These are phyloP conservation scores for Emergomyces africanus DNA, from an alignment of 2,329 filamentous ascomycete genomes.

Conservation along the genomic window DNA sequence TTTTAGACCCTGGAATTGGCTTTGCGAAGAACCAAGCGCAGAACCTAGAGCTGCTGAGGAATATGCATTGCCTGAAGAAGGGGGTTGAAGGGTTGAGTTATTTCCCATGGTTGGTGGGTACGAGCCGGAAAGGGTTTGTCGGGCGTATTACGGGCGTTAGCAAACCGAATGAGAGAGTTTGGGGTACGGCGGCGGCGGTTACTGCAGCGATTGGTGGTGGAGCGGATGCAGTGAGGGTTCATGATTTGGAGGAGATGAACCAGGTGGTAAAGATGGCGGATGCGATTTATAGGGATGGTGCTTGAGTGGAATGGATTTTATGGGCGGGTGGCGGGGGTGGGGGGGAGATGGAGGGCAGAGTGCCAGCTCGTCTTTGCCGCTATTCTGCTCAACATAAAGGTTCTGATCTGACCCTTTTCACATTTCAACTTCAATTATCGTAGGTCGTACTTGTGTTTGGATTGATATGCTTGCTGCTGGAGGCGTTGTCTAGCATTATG, in stretches of 20 bases:
- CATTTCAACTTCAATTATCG: background rate
- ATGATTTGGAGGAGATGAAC: conserved; percentile 79
- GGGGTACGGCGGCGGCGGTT: conserved; percentile 82
- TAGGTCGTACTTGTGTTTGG: background rate
- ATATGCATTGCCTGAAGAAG: conserved; percentile 33
- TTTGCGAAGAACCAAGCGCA: conserved; percentile 78
- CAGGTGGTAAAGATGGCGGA: conserved; percentile 79
- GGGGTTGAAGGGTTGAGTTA: conserved; percentile 31
- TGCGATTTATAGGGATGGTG: conserved; percentile 41
- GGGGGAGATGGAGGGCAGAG: no score
- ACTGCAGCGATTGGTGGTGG: conserved; percentile 75
- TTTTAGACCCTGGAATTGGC: conserved; percentile 85
- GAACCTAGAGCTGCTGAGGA: conserved; percentile 66
- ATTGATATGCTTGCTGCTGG: background rate
- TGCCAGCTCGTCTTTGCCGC: no score
- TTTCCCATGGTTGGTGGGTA: conserved; percentile 81
- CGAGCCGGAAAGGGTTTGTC: conserved; percentile 82
- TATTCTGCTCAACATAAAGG: no score
- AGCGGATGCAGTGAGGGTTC: conserved; percentile 82
- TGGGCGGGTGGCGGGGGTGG: background rate
- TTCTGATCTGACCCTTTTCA: no score
- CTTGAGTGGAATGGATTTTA: background rate
- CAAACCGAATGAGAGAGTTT: conserved; percentile 56
- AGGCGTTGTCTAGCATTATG: background rate
- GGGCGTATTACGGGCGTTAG: conserved; percentile 66